phyloP scores from a whole-genome alignment of 495 filamentous ascomycete genomes.

The Penicillium riverlandense region DNA sequence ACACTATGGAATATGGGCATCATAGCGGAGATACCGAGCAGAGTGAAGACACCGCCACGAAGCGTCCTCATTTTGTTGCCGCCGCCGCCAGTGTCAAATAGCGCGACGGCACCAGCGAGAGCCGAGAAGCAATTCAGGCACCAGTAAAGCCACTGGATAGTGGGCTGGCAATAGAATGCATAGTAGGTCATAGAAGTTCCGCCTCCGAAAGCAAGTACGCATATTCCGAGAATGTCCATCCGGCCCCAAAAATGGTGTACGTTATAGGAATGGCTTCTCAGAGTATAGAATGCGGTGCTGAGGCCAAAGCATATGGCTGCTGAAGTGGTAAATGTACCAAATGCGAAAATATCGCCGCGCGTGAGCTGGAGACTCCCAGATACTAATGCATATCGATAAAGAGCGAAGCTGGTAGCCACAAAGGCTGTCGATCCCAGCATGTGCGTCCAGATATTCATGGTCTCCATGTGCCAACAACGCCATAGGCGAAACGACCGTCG shows the following conservation, averaged over 20 bases:
- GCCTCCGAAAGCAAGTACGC: conserved; percentile 4
- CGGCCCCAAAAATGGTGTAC: conserved; percentile 6
- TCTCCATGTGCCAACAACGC: conserved; percentile 12
- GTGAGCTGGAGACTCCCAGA: background rate
- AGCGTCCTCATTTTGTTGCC: conserved; percentile 6
- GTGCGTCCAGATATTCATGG: conserved; percentile 13
- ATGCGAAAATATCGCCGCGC: conserved; percentile 4
- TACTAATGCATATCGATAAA: background rate
- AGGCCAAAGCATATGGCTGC: conserved; percentile 4
- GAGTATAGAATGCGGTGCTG: conserved; percentile 7
- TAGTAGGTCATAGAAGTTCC: conserved; percentile 9
- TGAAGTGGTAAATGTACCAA: conserved; percentile 3
- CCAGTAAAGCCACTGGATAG: conserved; percentile 2
- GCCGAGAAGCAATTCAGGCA: conserved; percentile 1
- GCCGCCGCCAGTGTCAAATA: conserved; percentile 9
- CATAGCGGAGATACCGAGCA: conserved; percentile 7
- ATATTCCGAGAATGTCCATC: conserved; percentile 11
- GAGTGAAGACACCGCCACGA: conserved; percentile 7
- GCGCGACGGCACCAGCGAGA: conserved; percentile 1
- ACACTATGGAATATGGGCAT: conserved; percentile 7
- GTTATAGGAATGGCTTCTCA: conserved; percentile 8
- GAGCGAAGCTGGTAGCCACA: background rate
- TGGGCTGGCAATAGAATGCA: conserved; percentile 7
- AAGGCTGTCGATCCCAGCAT: conserved; percentile 4
- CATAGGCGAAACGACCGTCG: conserved; percentile 7